phyloP scores from a whole-genome alignment of 2,329 filamentous ascomycete species.

The Penicillium sp. region DNA sequence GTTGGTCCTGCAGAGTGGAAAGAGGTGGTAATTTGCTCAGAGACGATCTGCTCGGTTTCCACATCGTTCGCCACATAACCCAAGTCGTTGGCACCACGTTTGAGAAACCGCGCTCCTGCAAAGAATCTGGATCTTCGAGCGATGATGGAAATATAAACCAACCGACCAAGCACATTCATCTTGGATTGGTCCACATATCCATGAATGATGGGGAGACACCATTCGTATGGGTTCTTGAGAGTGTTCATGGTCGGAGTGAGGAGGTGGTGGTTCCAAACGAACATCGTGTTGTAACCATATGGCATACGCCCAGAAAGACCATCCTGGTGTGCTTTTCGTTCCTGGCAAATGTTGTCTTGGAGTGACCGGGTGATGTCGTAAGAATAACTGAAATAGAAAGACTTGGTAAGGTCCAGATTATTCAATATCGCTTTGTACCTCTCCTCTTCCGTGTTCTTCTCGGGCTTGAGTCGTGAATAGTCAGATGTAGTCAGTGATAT shows the following conservation, averaged over 20 bases:
- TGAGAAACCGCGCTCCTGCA: conserved; percentile 88
- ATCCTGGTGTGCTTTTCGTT: conserved; percentile 67
- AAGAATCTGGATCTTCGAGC: conserved; percentile 89
- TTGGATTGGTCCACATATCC: conserved; percentile 92
- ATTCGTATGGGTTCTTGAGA: conserved; percentile 82
- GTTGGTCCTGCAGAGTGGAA: conserved; percentile 87
- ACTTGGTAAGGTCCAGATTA: conserved; percentile 83
- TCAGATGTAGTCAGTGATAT: conserved; percentile 75
- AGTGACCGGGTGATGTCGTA: conserved; percentile 92
- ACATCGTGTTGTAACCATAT: conserved; percentile 91
- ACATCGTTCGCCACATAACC: conserved; percentile 98
- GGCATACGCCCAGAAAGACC: conserved; percentile 63
- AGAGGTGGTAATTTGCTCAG: conserved; percentile 88
- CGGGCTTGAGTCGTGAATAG: conserved; percentile 66
- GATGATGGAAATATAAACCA: conserved; percentile 89
- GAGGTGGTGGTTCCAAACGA: conserved; percentile 94
- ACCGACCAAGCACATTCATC: conserved; percentile 79
- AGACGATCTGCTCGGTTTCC: conserved; percentile 97
- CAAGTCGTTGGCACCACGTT: conserved; percentile 88
- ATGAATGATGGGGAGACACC: conserved; percentile 94
- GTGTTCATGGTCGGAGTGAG: conserved; percentile 68
- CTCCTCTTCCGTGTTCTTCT: conserved; percentile 82
- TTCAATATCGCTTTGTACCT: conserved; percentile 85
- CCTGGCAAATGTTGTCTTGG: conserved; percentile 84
- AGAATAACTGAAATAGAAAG: conserved; percentile 98